Percentiles rank a stretch among this genome's conserved stretches.
Conservation (phyloP, 78 protist species). For the Chrysochromulina parva region DNA sequence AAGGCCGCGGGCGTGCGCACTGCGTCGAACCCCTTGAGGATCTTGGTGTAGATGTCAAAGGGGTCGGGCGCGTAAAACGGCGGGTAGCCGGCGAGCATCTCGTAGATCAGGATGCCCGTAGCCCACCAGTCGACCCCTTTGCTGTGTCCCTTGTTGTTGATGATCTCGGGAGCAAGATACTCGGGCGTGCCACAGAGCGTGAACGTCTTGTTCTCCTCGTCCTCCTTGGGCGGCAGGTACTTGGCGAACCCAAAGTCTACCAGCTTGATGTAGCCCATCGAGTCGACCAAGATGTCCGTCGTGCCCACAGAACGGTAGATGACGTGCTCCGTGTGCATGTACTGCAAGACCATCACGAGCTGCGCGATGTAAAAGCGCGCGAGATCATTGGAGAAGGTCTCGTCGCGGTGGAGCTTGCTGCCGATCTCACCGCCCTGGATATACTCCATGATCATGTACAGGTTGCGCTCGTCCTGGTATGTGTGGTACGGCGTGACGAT, state of each 20-base stretch:
- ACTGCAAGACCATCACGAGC: slow-evolving; percentile 42
- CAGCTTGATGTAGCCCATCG: slow-evolving; percentile 7
- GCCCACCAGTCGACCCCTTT: slow-evolving; percentile 98
- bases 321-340: slow-evolving; percentile 31
- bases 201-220: slow-evolving; percentile 73
- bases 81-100: slow-evolving; percentile 73
- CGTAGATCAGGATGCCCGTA: slow-evolving; percentile 78
- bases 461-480: slow-evolving; percentile 67
- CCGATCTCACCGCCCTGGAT: slow-evolving; percentile 89
- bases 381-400: slow-evolving; percentile 53
- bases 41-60: slow-evolving; percentile 83
- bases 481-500: slow-evolving; percentile 49
- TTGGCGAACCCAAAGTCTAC: slow-evolving; percentile 24
- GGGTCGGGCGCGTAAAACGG: slow-evolving; percentile 91
- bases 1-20: slow-evolving; percentile 82
- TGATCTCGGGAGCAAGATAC: slow-evolving; percentile 87
- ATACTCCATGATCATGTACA: slow-evolving; percentile 80
- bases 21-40: slow-evolving; percentile 66
- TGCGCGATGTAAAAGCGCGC: slow-evolving; percentile 54
- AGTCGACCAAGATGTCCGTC: slow-evolving; percentile 15
- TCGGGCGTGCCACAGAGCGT: slow-evolving; percentile 95
- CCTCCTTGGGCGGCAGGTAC: no score
- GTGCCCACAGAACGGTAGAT: slow-evolving; percentile 48
- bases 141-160: slow-evolving; percentile 83
- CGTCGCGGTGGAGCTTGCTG: slow-evolving; percentile 55